A percentile compares a stretch with the other conserved stretches of the same genome.
Conservation (phyloP, 1,284 basidiomycete species). For the Ceratobasidium theobromae region DNA sequence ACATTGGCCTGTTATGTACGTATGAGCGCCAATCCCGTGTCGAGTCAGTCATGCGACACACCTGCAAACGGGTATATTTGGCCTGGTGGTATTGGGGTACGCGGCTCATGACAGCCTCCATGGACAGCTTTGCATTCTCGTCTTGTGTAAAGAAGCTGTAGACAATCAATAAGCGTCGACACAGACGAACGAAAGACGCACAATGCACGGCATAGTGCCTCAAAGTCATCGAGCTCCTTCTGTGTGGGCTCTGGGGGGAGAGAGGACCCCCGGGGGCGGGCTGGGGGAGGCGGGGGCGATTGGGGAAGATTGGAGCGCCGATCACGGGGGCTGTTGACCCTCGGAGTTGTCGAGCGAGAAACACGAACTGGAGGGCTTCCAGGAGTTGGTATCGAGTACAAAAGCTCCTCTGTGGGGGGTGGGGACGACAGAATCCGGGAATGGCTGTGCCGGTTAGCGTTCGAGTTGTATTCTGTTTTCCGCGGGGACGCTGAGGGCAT, state of each 20-base stretch:
- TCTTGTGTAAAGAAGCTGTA: slow-evolving; percentile 37
- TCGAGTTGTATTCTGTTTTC: slow-evolving; percentile 3
- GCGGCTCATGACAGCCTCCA: slow-evolving; percentile 33
- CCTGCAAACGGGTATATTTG: slow-evolving; percentile 37
- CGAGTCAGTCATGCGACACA: slow-evolving; percentile 25
- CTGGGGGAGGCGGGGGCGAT: slow-evolving; percentile 12
- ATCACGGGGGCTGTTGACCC: background rate
- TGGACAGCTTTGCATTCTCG: slow-evolving; percentile 30
- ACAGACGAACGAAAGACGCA: too few relatives aligned
- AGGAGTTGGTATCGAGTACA: slow-evolving; percentile 7
- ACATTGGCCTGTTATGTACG: background rate
- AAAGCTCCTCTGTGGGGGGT: background rate
- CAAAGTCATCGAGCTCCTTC: slow-evolving; percentile 34
- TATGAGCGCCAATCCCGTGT: background rate
- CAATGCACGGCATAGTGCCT: slow-evolving; percentile 33
- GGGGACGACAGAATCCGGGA: slow-evolving; percentile 2
- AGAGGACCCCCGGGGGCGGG: slow-evolving; percentile 2
- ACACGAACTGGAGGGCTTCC: slow-evolving; percentile 4
- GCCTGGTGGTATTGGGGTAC: slow-evolving; percentile 35
- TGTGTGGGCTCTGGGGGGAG: slow-evolving; percentile 23
- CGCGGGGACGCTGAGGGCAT: slow-evolving; percentile 21
- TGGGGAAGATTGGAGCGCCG: background rate
- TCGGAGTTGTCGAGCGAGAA: background rate
- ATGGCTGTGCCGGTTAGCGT: background rate
- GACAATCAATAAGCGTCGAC: too few relatives aligned